phyloP scores from a whole-genome alignment of 148 eudicot species.

The Pharnaceum exiguum region DNA sequence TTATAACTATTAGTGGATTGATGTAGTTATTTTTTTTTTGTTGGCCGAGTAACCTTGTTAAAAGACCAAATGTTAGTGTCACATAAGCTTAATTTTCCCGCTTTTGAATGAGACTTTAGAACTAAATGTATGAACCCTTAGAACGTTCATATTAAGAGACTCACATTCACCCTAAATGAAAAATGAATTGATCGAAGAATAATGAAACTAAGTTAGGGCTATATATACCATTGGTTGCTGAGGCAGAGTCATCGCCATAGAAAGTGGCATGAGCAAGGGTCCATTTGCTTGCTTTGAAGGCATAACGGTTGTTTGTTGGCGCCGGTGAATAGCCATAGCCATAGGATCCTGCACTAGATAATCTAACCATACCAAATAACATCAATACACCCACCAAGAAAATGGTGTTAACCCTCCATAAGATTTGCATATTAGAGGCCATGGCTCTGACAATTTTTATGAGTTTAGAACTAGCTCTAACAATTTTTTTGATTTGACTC shows the following conservation, averaged over 20 bases:
- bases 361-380: slow-evolving; percentile 7
- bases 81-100: no score
- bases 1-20: no score
- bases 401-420: not conserved
- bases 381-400: not conserved
- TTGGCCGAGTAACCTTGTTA: no score
- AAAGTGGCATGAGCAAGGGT: slow-evolving; percentile 61
- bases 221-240: slow-evolving; percentile 63
- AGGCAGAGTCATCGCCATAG: slow-evolving; percentile 70
- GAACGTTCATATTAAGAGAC: not conserved
- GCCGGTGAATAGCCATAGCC: not conserved
- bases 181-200: not conserved
- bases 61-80: no score
- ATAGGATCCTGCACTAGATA: not conserved
- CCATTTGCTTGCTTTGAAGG: slow-evolving; percentile 37
- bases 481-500: no score
- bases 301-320: no score
- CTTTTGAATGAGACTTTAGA: no score
- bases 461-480: not conserved
- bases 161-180: not conserved
- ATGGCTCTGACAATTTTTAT: slow-evolving; percentile 1
- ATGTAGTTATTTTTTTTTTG: no score
- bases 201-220: not conserved
- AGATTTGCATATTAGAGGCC: slow-evolving; percentile 8
- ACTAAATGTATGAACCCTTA: no score